A percentile compares a stretch with the other conserved stretches of the same genome.
Conservation (phyloP, 176 grass and related monocot genomes). For the Dendrocalamus sinicus region DNA sequence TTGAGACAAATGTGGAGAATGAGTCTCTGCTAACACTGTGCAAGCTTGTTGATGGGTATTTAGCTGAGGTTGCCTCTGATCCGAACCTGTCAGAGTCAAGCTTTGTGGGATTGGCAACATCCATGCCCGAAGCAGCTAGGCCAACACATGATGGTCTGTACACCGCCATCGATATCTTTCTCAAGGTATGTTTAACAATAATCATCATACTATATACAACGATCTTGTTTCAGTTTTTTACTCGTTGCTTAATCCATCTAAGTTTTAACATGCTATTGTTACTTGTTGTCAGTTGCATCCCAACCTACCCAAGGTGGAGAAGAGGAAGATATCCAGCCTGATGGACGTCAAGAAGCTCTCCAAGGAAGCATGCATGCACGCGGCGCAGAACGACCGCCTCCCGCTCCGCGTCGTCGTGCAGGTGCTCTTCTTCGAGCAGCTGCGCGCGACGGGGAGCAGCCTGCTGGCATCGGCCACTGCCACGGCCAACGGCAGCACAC, state of each 20-base stretch:
- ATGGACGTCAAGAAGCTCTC: conserved; percentile 88
- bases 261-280: background rate
- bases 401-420: conserved; percentile 73
- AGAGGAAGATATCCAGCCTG: conserved; percentile 60
- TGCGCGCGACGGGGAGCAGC: conserved; percentile 41
- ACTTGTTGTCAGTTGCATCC: conserved; percentile 59
- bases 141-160: conserved; percentile 64
- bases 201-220: too few species aligned
- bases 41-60: conserved; percentile 61
- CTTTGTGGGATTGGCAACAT: conserved; percentile 52
- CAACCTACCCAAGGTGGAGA: conserved; percentile 54
- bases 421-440: conserved; percentile 83
- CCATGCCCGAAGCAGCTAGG: conserved; percentile 65
- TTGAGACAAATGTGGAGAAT: conserved; percentile 41
- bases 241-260: background rate
- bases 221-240: background rate
- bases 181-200: conserved; percentile 54
- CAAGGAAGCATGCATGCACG: conserved; percentile 67
- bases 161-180: conserved; percentile 67
- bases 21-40: conserved; percentile 55
- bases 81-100: conserved; percentile 61
- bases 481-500: conserved; percentile 1
- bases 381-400: conserved; percentile 75
- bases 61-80: conserved; percentile 64
- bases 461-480: background rate